Base-by-base conservation (phyloP, 2,329 filamentous ascomycete species). In the Alternaria burnsii region DNA sequence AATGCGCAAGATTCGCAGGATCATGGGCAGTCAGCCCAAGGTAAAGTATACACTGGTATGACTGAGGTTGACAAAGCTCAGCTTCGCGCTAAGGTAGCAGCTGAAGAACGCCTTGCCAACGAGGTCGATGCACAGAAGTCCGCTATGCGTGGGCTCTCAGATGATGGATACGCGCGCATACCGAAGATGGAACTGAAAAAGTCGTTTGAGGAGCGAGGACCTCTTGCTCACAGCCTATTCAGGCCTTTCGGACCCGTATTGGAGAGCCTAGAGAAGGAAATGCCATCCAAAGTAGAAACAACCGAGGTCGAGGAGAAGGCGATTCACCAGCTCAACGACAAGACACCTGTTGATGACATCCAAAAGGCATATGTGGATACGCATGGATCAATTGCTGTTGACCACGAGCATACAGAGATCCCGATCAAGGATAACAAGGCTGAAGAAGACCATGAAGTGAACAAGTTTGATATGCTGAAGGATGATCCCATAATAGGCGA, bases 151-250 rank as follows among this genome's bases (percentile, higher is more conserved):
- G 73, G 70, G 11, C 61, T 75, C 12, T 72, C 73, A 16, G 73
- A 77, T 42, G 72, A 75, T 42, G 71, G 71, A 5, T 72, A 73
- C 41, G 56, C 66, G 7, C 55, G 57, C 36, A 42, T 55, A 8
- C 65, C 65, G 4, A 73, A 70, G 53, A 44, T 59, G 16, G 26
- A 52, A 1, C 22, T 32, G 8, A 68, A 38, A 8, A 66, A 53
- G n/a, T 20, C 58, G 0, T 66, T 72, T 12, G 69, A 74, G 36
- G 66, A 67, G 38, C 67, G 59, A 12, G 69, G 51, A 34, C 71
- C 72, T 14, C 63, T 78, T 22, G 64, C 67, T 4, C 63, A 76
- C 40, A 77, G 75, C 48, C 60, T 74, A 11, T 76, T 75, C 54
- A 65, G 75, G 44, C 75, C 75, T 0, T 77, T 78, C 54, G 66